A percentile compares a stretch with the other conserved stretches of the same genome.
Conservation (phyloP, 106 monocot genomes). For the Dendrobium nobile region DNA sequence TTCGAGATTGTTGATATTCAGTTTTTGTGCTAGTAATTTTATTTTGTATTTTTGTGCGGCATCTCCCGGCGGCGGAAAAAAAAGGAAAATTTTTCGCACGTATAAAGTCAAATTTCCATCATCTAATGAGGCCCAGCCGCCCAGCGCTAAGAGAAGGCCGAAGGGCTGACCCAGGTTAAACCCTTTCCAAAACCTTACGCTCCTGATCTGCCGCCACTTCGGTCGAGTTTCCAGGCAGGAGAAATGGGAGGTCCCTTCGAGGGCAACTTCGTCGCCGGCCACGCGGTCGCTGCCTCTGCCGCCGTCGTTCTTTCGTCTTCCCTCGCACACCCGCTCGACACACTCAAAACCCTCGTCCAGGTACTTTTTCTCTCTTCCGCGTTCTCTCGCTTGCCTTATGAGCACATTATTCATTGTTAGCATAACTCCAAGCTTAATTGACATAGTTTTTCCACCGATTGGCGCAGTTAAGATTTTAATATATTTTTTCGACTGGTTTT, state of each 20-base stretch:
- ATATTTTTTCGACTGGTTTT: not conserved
- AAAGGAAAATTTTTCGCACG: no score
- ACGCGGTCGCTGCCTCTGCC: conserved; percentile 44
- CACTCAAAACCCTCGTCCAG: conserved; percentile 91
- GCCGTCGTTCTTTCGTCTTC: conserved; percentile 43
- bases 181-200: not conserved
- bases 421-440: not conserved
- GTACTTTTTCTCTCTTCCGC: conserved; percentile 10
- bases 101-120: no score
- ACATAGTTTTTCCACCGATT: not conserved
- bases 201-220: not conserved
- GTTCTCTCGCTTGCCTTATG: not conserved
- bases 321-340: conserved; percentile 78
- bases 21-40: no score
- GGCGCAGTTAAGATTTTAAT: not conserved
- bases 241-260: conserved; percentile 39
- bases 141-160: not conserved
- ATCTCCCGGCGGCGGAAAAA: no score
- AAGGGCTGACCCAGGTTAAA: no score
- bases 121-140: no score
- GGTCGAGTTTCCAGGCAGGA: not conserved
- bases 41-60: no score
- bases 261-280: conserved; percentile 53
- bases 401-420: not conserved
- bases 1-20: no score